Base-by-base conservation (phyloP, 768 basidiomycete genomes). In the Suillus clintonianus region DNA sequence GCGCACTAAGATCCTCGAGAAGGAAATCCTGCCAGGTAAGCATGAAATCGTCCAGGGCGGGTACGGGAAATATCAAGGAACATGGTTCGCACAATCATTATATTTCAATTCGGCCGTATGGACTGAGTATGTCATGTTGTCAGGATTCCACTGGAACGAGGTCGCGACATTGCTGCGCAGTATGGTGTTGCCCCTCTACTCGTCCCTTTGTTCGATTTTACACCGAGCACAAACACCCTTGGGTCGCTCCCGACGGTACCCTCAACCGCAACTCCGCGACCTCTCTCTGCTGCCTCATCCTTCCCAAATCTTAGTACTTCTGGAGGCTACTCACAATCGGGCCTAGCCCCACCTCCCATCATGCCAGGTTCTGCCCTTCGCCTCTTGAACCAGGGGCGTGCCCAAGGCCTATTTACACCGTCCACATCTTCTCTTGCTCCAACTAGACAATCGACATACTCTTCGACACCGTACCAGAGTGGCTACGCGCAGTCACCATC, bases 31-130 rank as follows among this genome's bases (percentile, higher is more conserved):
- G 48, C 91, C 92, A 62, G 95, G 95, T 54, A 90, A 91, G 77
- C 94, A 97, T 77, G 97, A 99, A 77, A 99, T 99, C 75, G 94
- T 99, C 6, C 97, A 99, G 76, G 97, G 97, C 43, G 97, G 97
- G 36, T 99, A 99, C 74, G 97, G 97, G 30, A 97, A 98, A 80
- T 99, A 98, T 75, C 97, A 99, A 76, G 97, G 97, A 67, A 99
- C 97, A 62, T 99, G 97, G 97, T 97, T 72, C 73, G 88, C 71
- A 61, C 64, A 22, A 61, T 61, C 64, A 45, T 53, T 30, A 32
- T 37, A 60, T 60, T 54, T 61, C 24, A 32, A 63, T 42, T 54
- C 60, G 56, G 34, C 14, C 57, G 14, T 48, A 9, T 39, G n/a
- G 56, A 15, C 45, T 59, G 30, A 65, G 70, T 56, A 75, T 60